Conservation (phyloP, 2,329 filamentous ascomycete genomes). For the Neonectria ditissima region DNA sequence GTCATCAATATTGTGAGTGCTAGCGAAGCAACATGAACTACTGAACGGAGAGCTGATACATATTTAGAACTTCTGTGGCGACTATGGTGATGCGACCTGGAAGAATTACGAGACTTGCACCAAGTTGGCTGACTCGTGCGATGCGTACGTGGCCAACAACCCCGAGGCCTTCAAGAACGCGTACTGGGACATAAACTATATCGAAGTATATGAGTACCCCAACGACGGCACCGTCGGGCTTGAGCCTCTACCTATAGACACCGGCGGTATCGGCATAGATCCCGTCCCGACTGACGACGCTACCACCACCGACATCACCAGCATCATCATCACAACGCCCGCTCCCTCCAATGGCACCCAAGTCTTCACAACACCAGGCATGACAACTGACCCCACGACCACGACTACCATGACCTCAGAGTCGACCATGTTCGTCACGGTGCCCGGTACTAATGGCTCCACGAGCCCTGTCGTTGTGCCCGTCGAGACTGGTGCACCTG, state of each 20-base stretch:
- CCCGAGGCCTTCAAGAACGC: constrained; percentile 57
- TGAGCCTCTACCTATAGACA: background rate
- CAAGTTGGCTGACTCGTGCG: constrained; percentile 57
- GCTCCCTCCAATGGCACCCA: background rate
- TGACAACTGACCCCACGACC: constrained; percentile 38
- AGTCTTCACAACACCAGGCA: background rate
- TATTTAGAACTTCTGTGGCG: constrained; percentile 76
- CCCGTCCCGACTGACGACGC: background rate
- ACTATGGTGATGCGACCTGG: constrained; percentile 72
- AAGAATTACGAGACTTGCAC: constrained; percentile 53
- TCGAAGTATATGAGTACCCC: constrained; percentile 57
- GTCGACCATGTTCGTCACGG: constrained; percentile 45
- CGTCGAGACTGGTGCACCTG: constrained; percentile 19
- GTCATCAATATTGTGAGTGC: constrained; percentile 73
- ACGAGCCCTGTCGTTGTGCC: constrained; percentile 30
- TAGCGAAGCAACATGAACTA: rapidly evolving
- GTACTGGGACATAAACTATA: constrained; percentile 67
- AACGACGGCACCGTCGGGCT: background rate
- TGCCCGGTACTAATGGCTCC: constrained; percentile 30
- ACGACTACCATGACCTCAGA: constrained; percentile 43
- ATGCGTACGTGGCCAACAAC: constrained; percentile 60
- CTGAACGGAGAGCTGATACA: background rate
- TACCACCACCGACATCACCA: background rate
- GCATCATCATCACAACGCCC: background rate
- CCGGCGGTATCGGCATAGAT: background rate